A percentile compares a stretch with the other conserved stretches of the same genome.
Evolutionary conservation across 371 early-diverging fungal species (phyloP).

Genomic region (Lichtheimia ramosa): DNA sequence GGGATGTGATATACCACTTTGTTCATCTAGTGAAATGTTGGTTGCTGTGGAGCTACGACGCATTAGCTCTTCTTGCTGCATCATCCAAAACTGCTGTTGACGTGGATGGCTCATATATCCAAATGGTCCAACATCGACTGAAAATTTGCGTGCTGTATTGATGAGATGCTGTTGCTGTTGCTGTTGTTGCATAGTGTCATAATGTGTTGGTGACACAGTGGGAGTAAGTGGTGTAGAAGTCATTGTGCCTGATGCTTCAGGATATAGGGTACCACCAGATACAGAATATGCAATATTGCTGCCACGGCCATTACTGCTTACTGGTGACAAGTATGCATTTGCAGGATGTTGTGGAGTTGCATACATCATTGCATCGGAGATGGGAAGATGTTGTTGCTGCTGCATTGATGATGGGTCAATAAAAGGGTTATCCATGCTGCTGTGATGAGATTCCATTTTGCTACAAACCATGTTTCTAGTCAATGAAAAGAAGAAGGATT

Average conservation of each 20-base stretch:
- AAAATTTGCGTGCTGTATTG: slow-evolving; percentile 30
- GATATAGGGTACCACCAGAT: too few species aligned
- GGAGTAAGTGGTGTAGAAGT: slow-evolving; percentile 31
- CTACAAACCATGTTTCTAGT: too few species aligned
- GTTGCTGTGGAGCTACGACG: slow-evolving; percentile 16
- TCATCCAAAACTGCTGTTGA: slow-evolving; percentile 5
- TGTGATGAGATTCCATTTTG: too few species aligned
- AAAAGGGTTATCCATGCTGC: too few species aligned
- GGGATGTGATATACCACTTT: not conserved
- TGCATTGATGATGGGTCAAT: too few species aligned
- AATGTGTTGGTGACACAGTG: slow-evolving; percentile 23
- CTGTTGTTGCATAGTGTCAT: slow-evolving; percentile 17
- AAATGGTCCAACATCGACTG: slow-evolving; percentile 53
- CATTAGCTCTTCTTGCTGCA: slow-evolving; percentile 32
- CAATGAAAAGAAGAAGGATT: too few species aligned
- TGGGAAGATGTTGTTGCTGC: too few species aligned
- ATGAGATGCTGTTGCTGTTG: not conserved
- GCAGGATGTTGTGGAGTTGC: too few species aligned
- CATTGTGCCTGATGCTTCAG: not conserved
- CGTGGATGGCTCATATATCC: slow-evolving; percentile 30
- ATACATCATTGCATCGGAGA: too few species aligned
- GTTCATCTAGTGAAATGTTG: slow-evolving; percentile 9
- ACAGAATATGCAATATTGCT: too few species aligned
- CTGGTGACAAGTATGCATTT: too few species aligned
- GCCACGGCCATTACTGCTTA: too few species aligned